Base-by-base conservation (phyloP, 2,329 filamentous ascomycete species). In the Arthrocladium fulminans region DNA sequence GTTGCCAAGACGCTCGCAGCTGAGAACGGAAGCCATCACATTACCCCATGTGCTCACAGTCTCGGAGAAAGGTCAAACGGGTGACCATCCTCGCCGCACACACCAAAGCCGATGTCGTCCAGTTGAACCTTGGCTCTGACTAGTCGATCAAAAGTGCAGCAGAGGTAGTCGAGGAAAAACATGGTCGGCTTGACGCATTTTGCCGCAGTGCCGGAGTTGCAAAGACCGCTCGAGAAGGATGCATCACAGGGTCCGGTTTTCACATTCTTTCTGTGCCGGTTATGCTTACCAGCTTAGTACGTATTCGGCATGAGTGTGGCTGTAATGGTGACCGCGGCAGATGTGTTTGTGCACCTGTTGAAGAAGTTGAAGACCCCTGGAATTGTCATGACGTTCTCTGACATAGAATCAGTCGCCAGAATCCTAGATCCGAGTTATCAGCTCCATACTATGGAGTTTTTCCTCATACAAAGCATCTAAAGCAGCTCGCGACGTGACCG, bases 1-100 rank as follows among this genome's bases (percentile, higher is more conserved):
- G 47, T 39, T 25, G 54, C 54, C 47, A 56, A 56, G 50, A 52
- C 48, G 34, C 38, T 56, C 19, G 54, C 54, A 24, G 62, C 67
- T 55, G 51, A 55, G 40, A 59, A 72, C 66, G 64, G 8, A 68
- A 56, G 49, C 20, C 49, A 47, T 29, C 23, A 59, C 53, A 46
- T 68, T 57, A 8, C 62, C 49, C 30, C 63, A 49, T 2, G 61
- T 61, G 22, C 58, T 50, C 49, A 63, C 58, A 25, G 67, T 51
- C 17, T 59, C 60, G 3, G 69, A 50, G 1, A 66, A 60, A 3
- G 68, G 47, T 49, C 3, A 30, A 41, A 8, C 42, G 19, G 10
- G 24, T 56, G 25, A 30, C 41, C n/a, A 9, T 46, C 9, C 20
- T 54, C 6, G 51, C 49, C 12, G 12, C 17, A 7, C 45, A 47